Conservation (phyloP, 345 rosid species). For the Carallia pectinifolia region DNA sequence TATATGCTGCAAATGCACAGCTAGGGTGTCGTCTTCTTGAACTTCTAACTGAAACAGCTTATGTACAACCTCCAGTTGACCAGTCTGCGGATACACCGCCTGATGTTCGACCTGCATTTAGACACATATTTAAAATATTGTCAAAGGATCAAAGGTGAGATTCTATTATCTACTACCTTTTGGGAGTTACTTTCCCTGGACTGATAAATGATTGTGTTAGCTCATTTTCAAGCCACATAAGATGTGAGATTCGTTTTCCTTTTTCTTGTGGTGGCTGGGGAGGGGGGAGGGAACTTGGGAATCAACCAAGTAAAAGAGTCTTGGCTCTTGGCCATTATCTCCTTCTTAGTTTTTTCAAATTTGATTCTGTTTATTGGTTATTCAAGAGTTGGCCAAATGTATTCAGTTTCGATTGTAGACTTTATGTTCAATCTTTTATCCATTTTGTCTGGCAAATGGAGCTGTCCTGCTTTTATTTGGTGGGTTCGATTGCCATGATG, state of each 20-base stretch:
- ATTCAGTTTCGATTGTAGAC: not conserved
- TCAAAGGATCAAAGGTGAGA: constrained; percentile 61
- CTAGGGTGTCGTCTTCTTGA: constrained; percentile 85
- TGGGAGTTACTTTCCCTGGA: not conserved
- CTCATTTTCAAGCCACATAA: not conserved
- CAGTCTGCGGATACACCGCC: constrained; percentile 70
- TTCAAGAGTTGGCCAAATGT: constrained; percentile 4
- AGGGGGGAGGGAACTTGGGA: not conserved
- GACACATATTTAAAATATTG: constrained; percentile 60
- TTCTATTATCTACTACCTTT: constrained; percentile 12
- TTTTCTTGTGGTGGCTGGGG: not conserved
- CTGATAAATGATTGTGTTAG: not conserved
- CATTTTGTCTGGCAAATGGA: not conserved
- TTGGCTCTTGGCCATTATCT: constrained; percentile 5
- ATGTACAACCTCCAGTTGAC: constrained; percentile 72
- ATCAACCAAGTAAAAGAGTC: not conserved
- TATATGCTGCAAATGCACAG: constrained; percentile 39
- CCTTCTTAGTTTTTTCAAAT: not conserved
- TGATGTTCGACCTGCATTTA: constrained; percentile 91
- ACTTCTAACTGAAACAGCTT: constrained; percentile 76
- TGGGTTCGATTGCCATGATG: constrained; percentile 1
- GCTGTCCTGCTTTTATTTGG: not conserved
- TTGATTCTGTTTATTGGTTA: constrained; percentile 6
- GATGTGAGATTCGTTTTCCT: not conserved
- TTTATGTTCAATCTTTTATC: not conserved